Conservation (phyloP, 208 protist species). For the Wallacemonas collosoma region DNA sequence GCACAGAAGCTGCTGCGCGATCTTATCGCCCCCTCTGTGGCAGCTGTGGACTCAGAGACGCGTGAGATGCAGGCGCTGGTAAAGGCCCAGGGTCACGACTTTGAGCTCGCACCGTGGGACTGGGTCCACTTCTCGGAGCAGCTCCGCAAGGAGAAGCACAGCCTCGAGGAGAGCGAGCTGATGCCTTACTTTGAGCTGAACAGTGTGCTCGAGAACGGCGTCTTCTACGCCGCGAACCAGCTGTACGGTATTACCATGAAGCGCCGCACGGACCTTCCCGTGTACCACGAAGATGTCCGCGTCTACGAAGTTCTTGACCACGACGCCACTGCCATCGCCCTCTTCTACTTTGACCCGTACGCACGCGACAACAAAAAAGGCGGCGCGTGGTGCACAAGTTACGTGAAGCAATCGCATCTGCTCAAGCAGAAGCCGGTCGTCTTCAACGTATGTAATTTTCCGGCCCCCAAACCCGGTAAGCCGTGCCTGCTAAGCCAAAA, state of each 20-base stretch:
- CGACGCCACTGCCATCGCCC: constrained; percentile 33
- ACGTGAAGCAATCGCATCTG: constrained; percentile 33
- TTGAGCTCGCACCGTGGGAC: constrained; percentile 47
- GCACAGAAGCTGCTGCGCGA: constrained; percentile 36
- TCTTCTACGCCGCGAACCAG: constrained; percentile 53
- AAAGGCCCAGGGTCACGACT: constrained; percentile 31
- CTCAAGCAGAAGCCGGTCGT: constrained; percentile 47
- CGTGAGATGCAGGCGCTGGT: constrained; percentile 30
- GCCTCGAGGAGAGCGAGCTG: constrained; percentile 50
- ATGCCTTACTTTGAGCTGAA: constrained; percentile 61
- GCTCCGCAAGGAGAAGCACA: constrained; percentile 43
- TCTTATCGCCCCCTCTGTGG: constrained; percentile 26
- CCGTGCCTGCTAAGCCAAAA: constrained; percentile 59
- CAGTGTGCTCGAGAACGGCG: constrained; percentile 50
- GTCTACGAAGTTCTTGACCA: constrained; percentile 45
- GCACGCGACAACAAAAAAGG: constrained; percentile 55
- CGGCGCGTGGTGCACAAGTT: constrained; percentile 59
- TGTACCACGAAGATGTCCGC: constrained; percentile 43
- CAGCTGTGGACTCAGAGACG: constrained; percentile 25
- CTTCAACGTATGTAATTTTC: constrained; percentile 56
- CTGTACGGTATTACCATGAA: constrained; percentile 54
- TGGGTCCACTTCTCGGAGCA: constrained; percentile 52
- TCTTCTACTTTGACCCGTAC: constrained; percentile 57
- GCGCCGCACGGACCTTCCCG: constrained; percentile 45
- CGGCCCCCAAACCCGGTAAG: constrained; percentile 39